Percentiles rank a stretch among this genome's conserved stretches.
Conservation (phyloP, 2,329 filamentous ascomycete genomes). For the Pyricularia sp. region DNA sequence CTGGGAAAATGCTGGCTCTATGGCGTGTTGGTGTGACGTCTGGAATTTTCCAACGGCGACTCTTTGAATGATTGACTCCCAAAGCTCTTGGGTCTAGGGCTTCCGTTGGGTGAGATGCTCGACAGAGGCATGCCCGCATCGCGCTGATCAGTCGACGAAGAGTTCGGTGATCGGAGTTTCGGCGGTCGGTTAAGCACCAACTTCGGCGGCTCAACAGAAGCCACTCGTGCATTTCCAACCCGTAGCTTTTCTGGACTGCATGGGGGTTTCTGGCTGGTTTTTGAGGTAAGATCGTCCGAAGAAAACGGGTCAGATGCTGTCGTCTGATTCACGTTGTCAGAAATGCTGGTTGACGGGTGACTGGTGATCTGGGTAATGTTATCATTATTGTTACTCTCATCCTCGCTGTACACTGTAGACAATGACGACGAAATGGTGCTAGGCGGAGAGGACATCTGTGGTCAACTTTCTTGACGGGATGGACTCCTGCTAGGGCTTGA, state of each 20-base stretch:
- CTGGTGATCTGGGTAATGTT: conserved; percentile 2
- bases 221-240: neutral
- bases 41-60: neutral
- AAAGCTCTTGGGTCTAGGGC: neutral
- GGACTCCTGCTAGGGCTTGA: conserved; percentile 32
- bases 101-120: neutral
- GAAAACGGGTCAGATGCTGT: neutral
- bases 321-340: neutral
- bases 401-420: conserved; percentile 47
- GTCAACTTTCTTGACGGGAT: conserved; percentile 7
- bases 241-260: neutral
- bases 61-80: neutral
- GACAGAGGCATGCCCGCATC: neutral
- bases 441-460: conserved; percentile 20
- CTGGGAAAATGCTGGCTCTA: conserved; percentile 1
- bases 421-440: conserved; percentile 42
- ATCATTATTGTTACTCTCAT: conserved; percentile 31
- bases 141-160: neutral
- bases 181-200: neutral
- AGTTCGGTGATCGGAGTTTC: neutral
- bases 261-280: neutral
- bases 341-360: neutral
- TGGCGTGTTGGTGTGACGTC: neutral
- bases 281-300: neutral
- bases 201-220: neutral